Conservation (phyloP, 2,329 filamentous ascomycete species). For the Didymella glomerata region DNA sequence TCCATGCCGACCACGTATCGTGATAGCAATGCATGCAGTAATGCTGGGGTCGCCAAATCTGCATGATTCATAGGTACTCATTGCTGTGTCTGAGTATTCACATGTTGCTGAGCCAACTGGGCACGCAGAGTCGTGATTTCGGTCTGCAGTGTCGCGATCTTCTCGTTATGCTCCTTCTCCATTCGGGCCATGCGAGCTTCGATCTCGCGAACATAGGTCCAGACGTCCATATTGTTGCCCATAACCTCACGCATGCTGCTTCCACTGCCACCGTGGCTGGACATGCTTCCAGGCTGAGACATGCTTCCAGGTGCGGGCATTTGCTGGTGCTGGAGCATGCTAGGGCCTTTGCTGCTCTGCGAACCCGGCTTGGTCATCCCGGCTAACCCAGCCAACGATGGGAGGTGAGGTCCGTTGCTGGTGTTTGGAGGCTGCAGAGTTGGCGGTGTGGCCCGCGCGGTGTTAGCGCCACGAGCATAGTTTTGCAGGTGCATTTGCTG, state of each 20-base stretch:
- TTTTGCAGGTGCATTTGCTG: slow-evolving; percentile 72
- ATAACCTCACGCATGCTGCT: slow-evolving; percentile 75
- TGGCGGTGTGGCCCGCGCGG: slow-evolving; percentile 65
- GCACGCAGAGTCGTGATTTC: slow-evolving; percentile 54
- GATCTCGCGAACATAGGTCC: slow-evolving; percentile 75
- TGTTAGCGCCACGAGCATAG: slow-evolving; percentile 62
- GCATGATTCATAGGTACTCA: background rate
- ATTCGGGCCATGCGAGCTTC: slow-evolving; percentile 63
- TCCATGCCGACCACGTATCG: background rate
- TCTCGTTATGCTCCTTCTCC: slow-evolving; percentile 58
- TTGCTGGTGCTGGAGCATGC: slow-evolving; percentile 55
- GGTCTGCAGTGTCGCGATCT: slow-evolving; percentile 55
- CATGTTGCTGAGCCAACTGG: slow-evolving; percentile 49
- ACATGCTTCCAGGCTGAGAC: slow-evolving; percentile 49
- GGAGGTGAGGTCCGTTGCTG: slow-evolving; percentile 54
- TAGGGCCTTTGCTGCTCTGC: slow-evolving; percentile 45
- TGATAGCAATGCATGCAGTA: background rate
- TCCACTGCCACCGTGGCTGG: slow-evolving; percentile 65
- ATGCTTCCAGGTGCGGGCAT: slow-evolving; percentile 44
- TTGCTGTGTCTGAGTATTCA: slow-evolving; percentile 35
- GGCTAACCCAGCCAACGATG: slow-evolving; percentile 54
- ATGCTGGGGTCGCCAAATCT: background rate
- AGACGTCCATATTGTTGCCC: slow-evolving; percentile 65
- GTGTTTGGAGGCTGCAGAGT: slow-evolving; percentile 54
- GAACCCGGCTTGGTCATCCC: slow-evolving; percentile 45